These are phyloP conservation scores for Paraphysoderma sedebokerense DNA, from an alignment of 371 early-diverging fungal species.

Conservation along the genomic window DNA sequence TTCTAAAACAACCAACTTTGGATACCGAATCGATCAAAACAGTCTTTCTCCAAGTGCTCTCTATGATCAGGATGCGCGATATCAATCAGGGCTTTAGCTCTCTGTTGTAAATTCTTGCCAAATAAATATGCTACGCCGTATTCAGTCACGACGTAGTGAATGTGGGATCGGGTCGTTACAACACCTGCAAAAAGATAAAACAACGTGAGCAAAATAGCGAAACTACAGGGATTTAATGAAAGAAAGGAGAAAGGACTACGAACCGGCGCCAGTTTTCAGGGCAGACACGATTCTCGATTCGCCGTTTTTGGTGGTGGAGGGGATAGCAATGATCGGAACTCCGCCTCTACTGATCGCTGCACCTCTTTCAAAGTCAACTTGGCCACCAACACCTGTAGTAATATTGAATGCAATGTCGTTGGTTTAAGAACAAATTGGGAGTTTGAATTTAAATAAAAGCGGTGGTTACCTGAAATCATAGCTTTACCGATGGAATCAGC, in stretches of 20 bases:
- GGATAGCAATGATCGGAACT: conserved; percentile 24
- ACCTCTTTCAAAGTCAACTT: conserved; percentile 29
- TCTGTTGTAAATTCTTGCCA: conserved; percentile 20
- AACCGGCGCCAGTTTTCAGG: conserved; percentile 17
- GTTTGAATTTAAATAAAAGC: neutral
- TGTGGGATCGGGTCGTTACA: neutral
- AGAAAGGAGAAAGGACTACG: no score
- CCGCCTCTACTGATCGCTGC: conserved; percentile 22
- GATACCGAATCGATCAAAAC: conserved; percentile 14
- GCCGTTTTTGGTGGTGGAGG: conserved; percentile 14
- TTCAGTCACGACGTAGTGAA: conserved; percentile 26
- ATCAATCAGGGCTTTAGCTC: conserved; percentile 20
- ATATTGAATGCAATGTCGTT: no score
- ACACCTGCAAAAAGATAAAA: neutral
- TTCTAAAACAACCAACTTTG: neutral
- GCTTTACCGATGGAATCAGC: conserved; percentile 21
- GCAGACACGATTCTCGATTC: conserved; percentile 16
- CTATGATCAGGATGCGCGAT: conserved; percentile 29
- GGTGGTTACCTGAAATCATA: conserved; percentile 13
- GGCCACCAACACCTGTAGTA: conserved; percentile 28
- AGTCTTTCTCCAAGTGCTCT: conserved; percentile 12
- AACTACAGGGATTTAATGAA: conserved; percentile 20
- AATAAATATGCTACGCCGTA: conserved; percentile 20
- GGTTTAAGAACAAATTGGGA: neutral
- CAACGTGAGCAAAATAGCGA: conserved; percentile 1